Evolutionary conservation across 2,329 filamentous ascomycete species (phyloP).

Genomic region (Cryphonectria naterciae): DNA sequence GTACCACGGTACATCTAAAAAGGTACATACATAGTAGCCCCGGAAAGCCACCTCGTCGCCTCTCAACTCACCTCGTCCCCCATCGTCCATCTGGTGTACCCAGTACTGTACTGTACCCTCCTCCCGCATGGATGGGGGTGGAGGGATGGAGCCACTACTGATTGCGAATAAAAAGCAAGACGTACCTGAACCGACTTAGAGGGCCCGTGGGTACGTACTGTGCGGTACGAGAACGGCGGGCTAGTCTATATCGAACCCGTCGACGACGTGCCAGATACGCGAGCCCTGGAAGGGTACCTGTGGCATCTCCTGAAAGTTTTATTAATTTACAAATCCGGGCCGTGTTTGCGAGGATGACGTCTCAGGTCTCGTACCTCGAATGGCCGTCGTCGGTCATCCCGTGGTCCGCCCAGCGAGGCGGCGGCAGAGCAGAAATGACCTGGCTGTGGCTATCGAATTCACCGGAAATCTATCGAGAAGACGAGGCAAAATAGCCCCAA

Average conservation of each 20-base stretch:
- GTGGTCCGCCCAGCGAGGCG: neutral
- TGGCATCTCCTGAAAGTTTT: constrained; percentile 1
- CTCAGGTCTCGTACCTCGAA: constrained; percentile 5
- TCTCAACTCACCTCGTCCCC: neutral
- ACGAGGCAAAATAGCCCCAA: neutral
- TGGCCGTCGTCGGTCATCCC: neutral
- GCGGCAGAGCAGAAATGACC: neutral
- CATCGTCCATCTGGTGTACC: neutral
- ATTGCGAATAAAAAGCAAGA: neutral
- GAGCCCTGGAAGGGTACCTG: neutral
- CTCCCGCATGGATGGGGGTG: neutral
- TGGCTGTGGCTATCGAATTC: neutral
- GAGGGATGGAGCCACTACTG: neutral
- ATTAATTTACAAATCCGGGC: constrained; percentile 10
- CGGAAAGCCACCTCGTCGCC: neutral
- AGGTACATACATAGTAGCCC: neutral
- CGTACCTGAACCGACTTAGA: neutral
- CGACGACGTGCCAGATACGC: constrained; percentile 10
- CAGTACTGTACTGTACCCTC: neutral
- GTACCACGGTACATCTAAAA: neutral
- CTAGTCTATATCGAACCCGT: constrained; percentile 4
- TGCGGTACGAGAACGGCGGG: constrained; percentile 6
- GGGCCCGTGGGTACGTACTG: constrained; percentile 2
- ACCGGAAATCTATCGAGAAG: neutral
- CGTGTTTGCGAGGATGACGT: constrained; percentile 12